These are phyloP conservation scores for Arachis stenosperma DNA, from an alignment of 306 rosid species.

Conservation along the genomic window DNA sequence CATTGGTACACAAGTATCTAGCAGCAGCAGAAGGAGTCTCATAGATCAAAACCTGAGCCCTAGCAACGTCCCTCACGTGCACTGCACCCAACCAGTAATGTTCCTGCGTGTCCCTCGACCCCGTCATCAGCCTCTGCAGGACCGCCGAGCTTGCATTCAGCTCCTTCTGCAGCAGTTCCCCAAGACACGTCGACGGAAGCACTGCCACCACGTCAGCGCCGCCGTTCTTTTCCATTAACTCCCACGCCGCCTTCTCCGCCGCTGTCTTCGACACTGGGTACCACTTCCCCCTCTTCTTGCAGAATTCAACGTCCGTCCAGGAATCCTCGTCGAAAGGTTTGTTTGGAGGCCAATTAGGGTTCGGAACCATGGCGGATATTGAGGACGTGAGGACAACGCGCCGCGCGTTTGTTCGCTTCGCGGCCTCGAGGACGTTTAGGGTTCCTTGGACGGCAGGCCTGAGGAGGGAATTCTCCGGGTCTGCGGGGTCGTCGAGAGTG, in stretches of 20 bases:
- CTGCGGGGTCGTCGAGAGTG: conserved; percentile 71
- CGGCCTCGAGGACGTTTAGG: conserved; percentile 69
- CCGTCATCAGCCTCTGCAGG: conserved; percentile 63
- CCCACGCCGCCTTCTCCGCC: conserved; percentile 92
- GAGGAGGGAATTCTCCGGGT: conserved; percentile 62
- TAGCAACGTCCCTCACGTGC: conserved; percentile 75
- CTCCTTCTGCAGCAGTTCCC: conserved; percentile 62
- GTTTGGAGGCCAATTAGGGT: conserved; percentile 66
- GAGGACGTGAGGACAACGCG: conserved; percentile 90
- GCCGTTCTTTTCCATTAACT: conserved; percentile 47
- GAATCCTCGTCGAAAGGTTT: conserved; percentile 64
- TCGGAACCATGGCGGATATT: conserved; percentile 85
- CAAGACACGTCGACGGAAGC: conserved; percentile 73
- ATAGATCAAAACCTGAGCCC: conserved; percentile 54
- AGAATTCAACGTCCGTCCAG: conserved; percentile 82
- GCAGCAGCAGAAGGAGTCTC: conserved; percentile 72
- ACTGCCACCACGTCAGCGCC: conserved; percentile 66
- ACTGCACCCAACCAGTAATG: conserved; percentile 88
- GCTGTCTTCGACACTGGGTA: conserved; percentile 86
- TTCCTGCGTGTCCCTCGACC: conserved; percentile 76
- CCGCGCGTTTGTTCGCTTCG: conserved; percentile 47
- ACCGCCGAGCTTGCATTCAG: conserved; percentile 87
- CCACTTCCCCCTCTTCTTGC: conserved; percentile 66
- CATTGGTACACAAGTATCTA: conserved; percentile 84
- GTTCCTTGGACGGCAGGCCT: conserved; percentile 84